Conservation (phyloP, 148 eudicot species). For the Spergularia bocconei region DNA sequence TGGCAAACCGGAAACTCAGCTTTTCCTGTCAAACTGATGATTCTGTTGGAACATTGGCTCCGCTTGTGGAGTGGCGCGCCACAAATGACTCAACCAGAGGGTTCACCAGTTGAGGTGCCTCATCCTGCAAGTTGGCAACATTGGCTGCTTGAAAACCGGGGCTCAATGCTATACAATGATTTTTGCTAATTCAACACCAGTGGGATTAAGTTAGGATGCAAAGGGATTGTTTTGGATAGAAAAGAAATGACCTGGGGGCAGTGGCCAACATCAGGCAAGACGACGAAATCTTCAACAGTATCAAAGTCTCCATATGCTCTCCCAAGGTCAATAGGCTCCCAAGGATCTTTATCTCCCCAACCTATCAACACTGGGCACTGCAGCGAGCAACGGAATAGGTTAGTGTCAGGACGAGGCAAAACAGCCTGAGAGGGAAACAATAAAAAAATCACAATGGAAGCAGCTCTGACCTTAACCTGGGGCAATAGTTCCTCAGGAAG, state of each 20-base stretch:
- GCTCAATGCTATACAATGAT: too few relatives aligned
- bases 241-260: constrained; percentile 79
- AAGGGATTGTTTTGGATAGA: constrained; percentile 13
- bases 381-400: constrained; percentile 1
- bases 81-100: constrained; percentile 76
- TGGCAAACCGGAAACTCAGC: too few relatives aligned
- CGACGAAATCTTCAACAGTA: constrained; percentile 79
- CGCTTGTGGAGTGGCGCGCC: constrained; percentile 52
- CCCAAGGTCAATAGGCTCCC: constrained; percentile 96
- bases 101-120: constrained; percentile 89
- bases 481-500: constrained; percentile 96
- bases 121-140: constrained; percentile 54
- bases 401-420: neutral
- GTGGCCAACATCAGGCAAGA: constrained; percentile 87
- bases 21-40: constrained; percentile 9
- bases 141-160: neutral
- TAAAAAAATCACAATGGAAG: neutral
- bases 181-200: neutral
- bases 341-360: constrained; percentile 99
- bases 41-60: constrained; percentile 12
- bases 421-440: neutral
- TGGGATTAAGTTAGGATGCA: neutral
- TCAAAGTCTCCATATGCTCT: constrained; percentile 68
- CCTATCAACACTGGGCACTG: constrained; percentile 95
- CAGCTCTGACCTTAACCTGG: constrained; percentile 66